Conservation (phyloP, 345 rosid species). For the Orychophragmus violaceus region DNA sequence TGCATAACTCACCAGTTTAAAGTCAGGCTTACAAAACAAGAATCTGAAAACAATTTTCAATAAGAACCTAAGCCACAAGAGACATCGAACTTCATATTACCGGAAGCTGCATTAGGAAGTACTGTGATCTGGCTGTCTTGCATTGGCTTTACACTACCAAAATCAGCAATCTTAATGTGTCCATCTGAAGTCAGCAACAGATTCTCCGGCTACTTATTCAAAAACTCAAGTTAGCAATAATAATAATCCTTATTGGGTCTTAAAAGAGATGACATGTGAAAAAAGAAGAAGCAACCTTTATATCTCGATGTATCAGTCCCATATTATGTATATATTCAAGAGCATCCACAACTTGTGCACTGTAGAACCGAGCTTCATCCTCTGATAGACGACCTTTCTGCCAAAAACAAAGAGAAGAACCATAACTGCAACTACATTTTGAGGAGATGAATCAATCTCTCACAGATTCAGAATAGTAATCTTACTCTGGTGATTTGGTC, state of each 20-base stretch:
- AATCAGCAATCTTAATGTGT: conserved; percentile 92
- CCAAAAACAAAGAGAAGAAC: background rate
- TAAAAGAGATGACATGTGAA: background rate
- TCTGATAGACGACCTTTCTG: conserved; percentile 82
- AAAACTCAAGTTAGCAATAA: conserved; percentile 15
- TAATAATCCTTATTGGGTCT: background rate
- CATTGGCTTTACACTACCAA: conserved; percentile 98
- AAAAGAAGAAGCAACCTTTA: conserved; percentile 51
- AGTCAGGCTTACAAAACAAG: background rate
- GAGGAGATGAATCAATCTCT: background rate
- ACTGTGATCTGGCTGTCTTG: conserved; percentile 85
- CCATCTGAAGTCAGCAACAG: conserved; percentile 73
- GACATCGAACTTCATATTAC: conserved; percentile 30
- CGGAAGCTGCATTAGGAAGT: conserved; percentile 95
- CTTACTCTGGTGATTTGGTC: conserved; percentile 97
- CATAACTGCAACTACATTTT: conserved; percentile 2
- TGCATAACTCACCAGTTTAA: conserved; percentile 28
- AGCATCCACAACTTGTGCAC: conserved; percentile 92
- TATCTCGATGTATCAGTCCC: conserved; percentile 96
- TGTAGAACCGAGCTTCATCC: conserved; percentile 89
- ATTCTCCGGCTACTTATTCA: conserved; percentile 82
- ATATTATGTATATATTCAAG: conserved; percentile 90
- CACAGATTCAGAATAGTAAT: background rate
- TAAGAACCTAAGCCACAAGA: background rate
- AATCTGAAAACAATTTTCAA: background rate